A percentile compares a stretch with the other conserved stretches of the same genome.
phyloP scores from a whole-genome alignment of 805 yeast genomes.

The Scheffersomyces ergatensis region DNA sequence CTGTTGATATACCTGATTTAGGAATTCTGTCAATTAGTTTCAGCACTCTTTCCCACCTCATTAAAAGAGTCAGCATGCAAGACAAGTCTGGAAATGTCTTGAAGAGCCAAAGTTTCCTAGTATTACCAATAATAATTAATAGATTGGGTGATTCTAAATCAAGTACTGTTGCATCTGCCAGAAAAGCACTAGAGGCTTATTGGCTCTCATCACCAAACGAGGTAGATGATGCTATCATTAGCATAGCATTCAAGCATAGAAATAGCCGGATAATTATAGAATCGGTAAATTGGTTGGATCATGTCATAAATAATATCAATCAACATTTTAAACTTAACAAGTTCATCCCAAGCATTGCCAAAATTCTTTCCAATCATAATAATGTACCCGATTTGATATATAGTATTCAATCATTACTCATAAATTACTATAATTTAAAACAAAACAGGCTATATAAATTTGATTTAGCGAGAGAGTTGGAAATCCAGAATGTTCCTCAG shows the following conservation, averaged over 20 bases:
- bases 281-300: constrained; percentile 43
- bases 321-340: constrained; percentile 28
- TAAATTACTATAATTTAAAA: constrained; percentile 24
- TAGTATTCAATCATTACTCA: constrained; percentile 18
- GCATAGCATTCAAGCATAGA: constrained; percentile 40
- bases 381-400: constrained; percentile 10
- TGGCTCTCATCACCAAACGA: constrained; percentile 51
- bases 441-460: constrained; percentile 39
- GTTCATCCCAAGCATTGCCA: constrained; percentile 23
- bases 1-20: constrained; percentile 36
- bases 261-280: constrained; percentile 40
- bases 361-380: constrained; percentile 9
- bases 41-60: constrained; percentile 52
- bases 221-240: constrained; percentile 45
- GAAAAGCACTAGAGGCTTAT: constrained; percentile 50
- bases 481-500: constrained; percentile 24
- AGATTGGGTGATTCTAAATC: constrained; percentile 42
- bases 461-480: constrained; percentile 44
- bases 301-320: constrained; percentile 33
- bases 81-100: constrained; percentile 41
- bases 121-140: constrained; percentile 52
- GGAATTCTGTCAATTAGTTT: constrained; percentile 43
- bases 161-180: constrained; percentile 41
- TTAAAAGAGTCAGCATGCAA: constrained; percentile 59
- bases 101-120: constrained; percentile 38